A percentile compares a stretch with the other conserved stretches of the same genome.
phyloP scores from a whole-genome alignment of 768 basidiomycete species.

The Leccinum broughii region DNA sequence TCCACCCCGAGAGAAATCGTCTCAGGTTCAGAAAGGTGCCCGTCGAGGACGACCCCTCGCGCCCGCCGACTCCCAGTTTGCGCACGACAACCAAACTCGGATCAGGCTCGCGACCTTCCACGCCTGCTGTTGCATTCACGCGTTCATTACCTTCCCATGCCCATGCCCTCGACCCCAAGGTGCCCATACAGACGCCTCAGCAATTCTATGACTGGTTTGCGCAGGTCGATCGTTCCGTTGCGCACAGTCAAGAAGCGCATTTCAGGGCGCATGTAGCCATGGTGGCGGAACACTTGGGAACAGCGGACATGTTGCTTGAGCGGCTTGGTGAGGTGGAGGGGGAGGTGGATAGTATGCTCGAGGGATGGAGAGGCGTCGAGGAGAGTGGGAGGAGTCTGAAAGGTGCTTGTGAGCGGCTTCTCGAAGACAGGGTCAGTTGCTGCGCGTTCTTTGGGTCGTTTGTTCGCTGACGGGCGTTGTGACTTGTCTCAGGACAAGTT shows the following conservation, averaged over 20 bases:
- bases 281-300: constrained; percentile 72
- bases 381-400: constrained; percentile 90
- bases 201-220: constrained; percentile 98
- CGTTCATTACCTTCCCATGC: constrained; percentile 41
- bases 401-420: constrained; percentile 83
- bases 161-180: constrained; percentile 70
- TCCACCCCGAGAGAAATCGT: constrained; percentile 9
- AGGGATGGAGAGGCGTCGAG: constrained; percentile 85
- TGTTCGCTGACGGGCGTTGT: constrained; percentile 2
- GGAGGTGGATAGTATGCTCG: constrained; percentile 80
- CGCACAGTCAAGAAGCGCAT: constrained; percentile 91
- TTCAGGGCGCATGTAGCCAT: constrained; percentile 83
- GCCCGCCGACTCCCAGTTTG: constrained; percentile 36
- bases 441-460: background rate
- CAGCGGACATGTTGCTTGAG: constrained; percentile 74
- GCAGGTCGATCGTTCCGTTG: constrained; percentile 83
- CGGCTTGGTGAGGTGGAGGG: constrained; percentile 70
- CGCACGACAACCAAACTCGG: constrained; percentile 42
- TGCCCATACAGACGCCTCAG: constrained; percentile 85
- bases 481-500: constrained; percentile 60
- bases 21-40: constrained; percentile 44
- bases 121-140: constrained; percentile 29
- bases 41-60: constrained; percentile 37
- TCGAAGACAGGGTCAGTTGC: constrained; percentile 81
- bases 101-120: constrained; percentile 47